phyloP scores from a whole-genome alignment of 768 basidiomycete genomes.

The Psilocybe tampanensis region DNA sequence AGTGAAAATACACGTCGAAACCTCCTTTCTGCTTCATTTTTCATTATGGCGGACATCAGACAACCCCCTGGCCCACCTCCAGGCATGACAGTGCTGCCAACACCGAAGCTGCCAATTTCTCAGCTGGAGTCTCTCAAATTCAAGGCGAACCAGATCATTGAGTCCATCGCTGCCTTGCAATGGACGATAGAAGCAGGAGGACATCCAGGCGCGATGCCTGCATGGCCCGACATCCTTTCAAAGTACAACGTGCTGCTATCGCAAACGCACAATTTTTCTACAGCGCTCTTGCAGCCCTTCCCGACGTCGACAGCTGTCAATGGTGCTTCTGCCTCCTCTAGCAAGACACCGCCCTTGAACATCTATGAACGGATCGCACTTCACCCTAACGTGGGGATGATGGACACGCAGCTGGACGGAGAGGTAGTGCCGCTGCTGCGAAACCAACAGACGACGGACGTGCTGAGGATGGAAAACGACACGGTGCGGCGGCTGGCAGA shows the following conservation, averaged over 20 bases:
- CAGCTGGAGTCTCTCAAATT: slow-evolving; percentile 79
- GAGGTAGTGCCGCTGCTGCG: slow-evolving; percentile 75
- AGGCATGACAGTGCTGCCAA: slow-evolving; percentile 19
- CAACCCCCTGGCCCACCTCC: neutral
- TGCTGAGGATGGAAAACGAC: slow-evolving; percentile 69
- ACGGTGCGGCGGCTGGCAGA: slow-evolving; percentile 71
- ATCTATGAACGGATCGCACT: slow-evolving; percentile 68
- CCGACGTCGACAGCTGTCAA: slow-evolving; percentile 22
- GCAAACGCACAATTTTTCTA: slow-evolving; percentile 79
- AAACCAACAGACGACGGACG: slow-evolving; percentile 80
- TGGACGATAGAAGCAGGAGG: slow-evolving; percentile 63
- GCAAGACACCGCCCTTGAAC: slow-evolving; percentile 31
- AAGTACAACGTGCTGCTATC: slow-evolving; percentile 87
- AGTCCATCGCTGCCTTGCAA: slow-evolving; percentile 69
- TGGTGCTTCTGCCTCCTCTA: neutral
- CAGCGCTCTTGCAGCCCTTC: slow-evolving; percentile 50
- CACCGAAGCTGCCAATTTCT: slow-evolving; percentile 51
- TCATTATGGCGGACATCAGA: neutral
- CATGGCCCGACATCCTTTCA: slow-evolving; percentile 85
- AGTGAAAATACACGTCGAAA: neutral
- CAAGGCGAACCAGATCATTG: slow-evolving; percentile 79
- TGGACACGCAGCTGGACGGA: slow-evolving; percentile 71
- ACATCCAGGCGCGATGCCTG: slow-evolving; percentile 61
- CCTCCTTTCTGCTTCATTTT: neutral
- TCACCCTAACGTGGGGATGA: slow-evolving; percentile 59